A percentile compares a stretch with the other conserved stretches of the same genome.
phyloP scores from a whole-genome alignment of 805 yeast genomes.

The Naumovozyma castellii region DNA sequence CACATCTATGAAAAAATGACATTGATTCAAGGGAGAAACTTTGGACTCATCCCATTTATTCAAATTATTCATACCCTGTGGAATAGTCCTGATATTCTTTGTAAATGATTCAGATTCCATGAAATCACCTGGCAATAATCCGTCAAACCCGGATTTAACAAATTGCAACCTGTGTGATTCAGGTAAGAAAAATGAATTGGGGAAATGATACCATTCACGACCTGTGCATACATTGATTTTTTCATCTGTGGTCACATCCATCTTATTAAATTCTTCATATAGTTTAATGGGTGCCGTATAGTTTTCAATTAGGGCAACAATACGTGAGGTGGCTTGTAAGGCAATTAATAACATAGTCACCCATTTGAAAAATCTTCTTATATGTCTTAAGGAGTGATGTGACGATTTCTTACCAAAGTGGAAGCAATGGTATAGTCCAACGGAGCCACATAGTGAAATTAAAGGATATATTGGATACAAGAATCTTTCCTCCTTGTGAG shows the following conservation, averaged over 20 bases:
- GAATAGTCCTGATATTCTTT: slow-evolving; percentile 38
- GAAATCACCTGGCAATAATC: slow-evolving; percentile 84
- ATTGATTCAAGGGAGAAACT: slow-evolving; percentile 38
- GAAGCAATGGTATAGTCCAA: slow-evolving; percentile 30
- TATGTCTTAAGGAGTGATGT: slow-evolving; percentile 1
- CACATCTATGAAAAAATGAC: slow-evolving; percentile 68
- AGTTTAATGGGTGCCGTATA: slow-evolving; percentile 67
- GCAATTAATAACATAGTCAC: slow-evolving; percentile 9
- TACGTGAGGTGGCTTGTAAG: slow-evolving; percentile 40
- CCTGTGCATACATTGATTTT: slow-evolving; percentile 70
- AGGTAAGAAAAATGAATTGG: slow-evolving; percentile 76
- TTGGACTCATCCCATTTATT: slow-evolving; percentile 58
- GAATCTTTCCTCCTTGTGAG: slow-evolving; percentile 91
- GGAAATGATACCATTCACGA: slow-evolving; percentile 90
- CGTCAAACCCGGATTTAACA: slow-evolving; percentile 71
- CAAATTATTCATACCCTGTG: slow-evolving; percentile 63
- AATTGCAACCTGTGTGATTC: slow-evolving; percentile 54
- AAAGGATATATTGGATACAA: slow-evolving; percentile 76
- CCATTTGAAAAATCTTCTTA: slow-evolving; percentile 11
- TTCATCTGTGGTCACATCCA: slow-evolving; percentile 14
- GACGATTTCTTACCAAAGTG: slow-evolving; percentile 5
- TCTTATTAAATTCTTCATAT: slow-evolving; percentile 31
- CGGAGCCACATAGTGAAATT: slow-evolving; percentile 52
- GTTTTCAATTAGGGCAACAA: slow-evolving; percentile 49
- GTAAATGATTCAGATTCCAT: slow-evolving; percentile 33